phyloP scores from a whole-genome alignment of 495 filamentous ascomycete species.

The Clavariopsis aquatica region DNA sequence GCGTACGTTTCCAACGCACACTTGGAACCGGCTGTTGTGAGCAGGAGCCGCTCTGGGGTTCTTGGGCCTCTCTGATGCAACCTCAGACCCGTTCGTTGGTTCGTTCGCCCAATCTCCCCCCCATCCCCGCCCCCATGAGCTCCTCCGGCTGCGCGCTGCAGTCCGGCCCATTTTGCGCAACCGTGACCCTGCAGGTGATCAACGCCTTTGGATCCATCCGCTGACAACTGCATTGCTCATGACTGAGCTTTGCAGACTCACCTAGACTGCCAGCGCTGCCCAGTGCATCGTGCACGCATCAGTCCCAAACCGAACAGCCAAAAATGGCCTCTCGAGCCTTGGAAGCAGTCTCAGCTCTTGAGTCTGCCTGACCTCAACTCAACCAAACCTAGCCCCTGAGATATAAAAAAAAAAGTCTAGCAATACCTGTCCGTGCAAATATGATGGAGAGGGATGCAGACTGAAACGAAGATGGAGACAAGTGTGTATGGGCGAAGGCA shows the following conservation, averaged over 20 bases:
- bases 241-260: no score
- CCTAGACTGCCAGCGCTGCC: neutral
- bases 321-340: neutral
- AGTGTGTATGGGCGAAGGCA: neutral
- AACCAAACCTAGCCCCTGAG: conserved; percentile 4
- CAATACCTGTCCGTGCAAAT: neutral
- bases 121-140: conserved; percentile 9
- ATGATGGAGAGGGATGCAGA: conserved; percentile 1
- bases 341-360: conserved; percentile 30
- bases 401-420: neutral
- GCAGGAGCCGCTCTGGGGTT: neutral
- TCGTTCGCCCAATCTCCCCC: neutral
- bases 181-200: conserved; percentile 22
- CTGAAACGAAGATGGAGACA: neutral
- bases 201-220: conserved; percentile 15
- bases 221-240: conserved; percentile 8
- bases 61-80: neutral
- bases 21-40: neutral
- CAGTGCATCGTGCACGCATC: neutral
- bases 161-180: neutral
- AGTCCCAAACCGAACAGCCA: conserved; percentile 1
- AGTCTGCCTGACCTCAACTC: conserved; percentile 12
- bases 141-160: conserved; percentile 3
- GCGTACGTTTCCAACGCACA: neutral
- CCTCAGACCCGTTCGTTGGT: neutral